A percentile compares a stretch with the other conserved stretches of the same genome.
These are phyloP conservation scores for Geotrichum candidum DNA, from an alignment of 1,139 yeast genomes.

Conservation along the genomic window DNA sequence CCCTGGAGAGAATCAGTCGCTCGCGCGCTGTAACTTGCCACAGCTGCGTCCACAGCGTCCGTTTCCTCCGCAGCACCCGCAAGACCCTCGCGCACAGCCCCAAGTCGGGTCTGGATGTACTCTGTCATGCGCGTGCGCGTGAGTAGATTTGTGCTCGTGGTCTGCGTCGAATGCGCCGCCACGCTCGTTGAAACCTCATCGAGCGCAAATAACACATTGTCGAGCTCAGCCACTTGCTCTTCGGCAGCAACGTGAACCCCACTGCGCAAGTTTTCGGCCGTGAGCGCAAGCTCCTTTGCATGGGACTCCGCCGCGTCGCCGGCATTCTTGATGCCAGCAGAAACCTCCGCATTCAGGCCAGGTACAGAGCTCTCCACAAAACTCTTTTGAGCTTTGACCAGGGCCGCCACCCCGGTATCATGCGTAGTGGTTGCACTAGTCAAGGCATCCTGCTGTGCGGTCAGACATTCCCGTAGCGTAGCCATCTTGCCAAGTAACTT, in stretches of 20 bases:
- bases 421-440: not conserved
- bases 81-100: not conserved
- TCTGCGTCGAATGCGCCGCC: not conserved
- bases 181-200: not conserved
- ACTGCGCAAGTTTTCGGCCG: not conserved
- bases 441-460: not conserved
- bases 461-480: not conserved
- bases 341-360: not conserved
- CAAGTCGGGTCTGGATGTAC: not conserved
- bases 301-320: not conserved
- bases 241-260: not conserved
- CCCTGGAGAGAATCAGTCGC: not conserved
- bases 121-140: not conserved
- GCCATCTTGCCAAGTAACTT: slow-evolving; percentile 3
- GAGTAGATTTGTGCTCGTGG: not conserved
- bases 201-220: not conserved
- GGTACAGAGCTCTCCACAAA: not conserved
- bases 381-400: not conserved
- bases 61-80: not conserved
- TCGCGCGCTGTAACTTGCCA: not conserved
- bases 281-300: not conserved
- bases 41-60: not conserved
- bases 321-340: not conserved
- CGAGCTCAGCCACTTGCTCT: not conserved
- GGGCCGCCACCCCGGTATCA: slow-evolving; percentile 1